Base-by-base conservation (phyloP, 441 rosid genomes). In the Gossypium schwendimanii region DNA sequence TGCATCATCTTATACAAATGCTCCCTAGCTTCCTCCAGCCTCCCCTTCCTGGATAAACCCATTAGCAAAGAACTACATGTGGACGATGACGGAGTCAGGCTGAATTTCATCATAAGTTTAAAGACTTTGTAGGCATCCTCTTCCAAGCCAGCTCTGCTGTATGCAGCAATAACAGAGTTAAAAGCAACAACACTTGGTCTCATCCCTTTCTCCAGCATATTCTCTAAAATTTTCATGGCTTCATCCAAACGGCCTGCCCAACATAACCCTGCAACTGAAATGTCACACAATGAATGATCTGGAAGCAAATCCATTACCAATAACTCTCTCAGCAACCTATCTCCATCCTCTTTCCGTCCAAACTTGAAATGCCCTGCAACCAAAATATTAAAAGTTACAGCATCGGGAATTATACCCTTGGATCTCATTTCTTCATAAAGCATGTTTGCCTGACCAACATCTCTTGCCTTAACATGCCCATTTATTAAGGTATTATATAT, bases 381-480 rank as follows among this genome's bases (percentile, higher is more conserved):
- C 73, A 90, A 75, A 76, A 79, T 86, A 73, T 90, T 90, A 75
- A 87, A 86, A 71, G 96, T 90, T 71, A 83, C 71, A 66, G 84
- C 79, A 79, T 90, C 90, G 54, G 93, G 91, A 58, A 84, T 65
- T 66, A 90, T 45, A 62, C 87, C 88, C 73, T 73, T 81, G 45
- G 49, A 67, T 76, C 50, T 79, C 96, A 90, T 87, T 78, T 87
- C 93, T 63, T 83, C 80, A 18, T 80, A 90, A 45, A 90, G 74
- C 72, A 78, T 52, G 58, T 76, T 84, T 24, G 90, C 93, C 73
- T 84, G 85, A 76, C 58, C 76, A 71, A 87, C 71, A 69, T 87
- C 86, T 81, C 82, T 82, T 8, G 91, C 85, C 81, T 90, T 90
- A 63, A 88, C 84, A 74, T 87, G 87, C n/a, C 96, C 93, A 73